Evolutionary conservation across 441 rosid genomes (phyloP).

Genomic region (Omphalea diandra): DNA sequence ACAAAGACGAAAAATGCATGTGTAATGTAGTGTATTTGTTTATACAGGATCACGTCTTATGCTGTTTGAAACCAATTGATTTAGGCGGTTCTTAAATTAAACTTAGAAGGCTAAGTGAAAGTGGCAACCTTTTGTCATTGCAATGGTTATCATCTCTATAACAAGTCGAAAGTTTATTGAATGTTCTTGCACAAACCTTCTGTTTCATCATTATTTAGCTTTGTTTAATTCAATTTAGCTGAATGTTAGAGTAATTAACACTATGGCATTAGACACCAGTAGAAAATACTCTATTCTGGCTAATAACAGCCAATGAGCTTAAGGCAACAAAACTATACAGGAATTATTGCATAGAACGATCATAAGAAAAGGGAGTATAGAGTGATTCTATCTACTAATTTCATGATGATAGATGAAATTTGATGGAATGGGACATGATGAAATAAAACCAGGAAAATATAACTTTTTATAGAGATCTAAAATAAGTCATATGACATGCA

Average conservation of each 20-base stretch:
- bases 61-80: background rate
- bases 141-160: background rate
- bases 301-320: background rate
- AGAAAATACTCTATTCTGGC: background rate
- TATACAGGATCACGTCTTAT: slow-evolving; percentile 1
- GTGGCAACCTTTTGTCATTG: background rate
- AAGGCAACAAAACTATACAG: background rate
- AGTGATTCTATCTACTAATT: too few species aligned
- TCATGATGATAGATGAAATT: too few species aligned
- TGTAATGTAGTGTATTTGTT: background rate
- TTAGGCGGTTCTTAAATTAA: background rate
- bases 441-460: too few species aligned
- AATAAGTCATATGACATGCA: too few species aligned
- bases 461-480: too few species aligned
- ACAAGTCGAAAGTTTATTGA: background rate
- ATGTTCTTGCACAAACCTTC: background rate
- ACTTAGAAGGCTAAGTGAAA: background rate
- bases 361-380: too few species aligned
- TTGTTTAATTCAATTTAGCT: background rate
- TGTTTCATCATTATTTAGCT: background rate
- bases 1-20: background rate
- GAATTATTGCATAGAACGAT: background rate
- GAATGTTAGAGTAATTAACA: background rate
- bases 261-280: background rate
- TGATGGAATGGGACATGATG: too few species aligned